A percentile compares a stretch with the other conserved stretches of the same genome.
These are phyloP conservation scores for Lactifluus piperatus DNA, from an alignment of 768 basidiomycete species.

Conservation along the genomic window DNA sequence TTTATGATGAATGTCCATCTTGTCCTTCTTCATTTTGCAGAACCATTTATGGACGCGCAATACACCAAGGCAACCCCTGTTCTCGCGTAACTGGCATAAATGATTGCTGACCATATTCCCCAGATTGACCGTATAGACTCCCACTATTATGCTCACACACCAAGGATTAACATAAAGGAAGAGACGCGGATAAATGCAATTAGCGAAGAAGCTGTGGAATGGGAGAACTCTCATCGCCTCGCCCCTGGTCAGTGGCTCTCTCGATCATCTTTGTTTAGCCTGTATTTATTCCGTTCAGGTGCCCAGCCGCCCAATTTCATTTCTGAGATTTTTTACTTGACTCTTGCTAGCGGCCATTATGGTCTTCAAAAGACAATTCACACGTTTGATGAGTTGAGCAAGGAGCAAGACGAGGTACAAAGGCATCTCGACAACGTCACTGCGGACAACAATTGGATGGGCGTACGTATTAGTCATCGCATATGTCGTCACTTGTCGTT, in stretches of 20 bases:
- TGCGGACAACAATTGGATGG: constrained; percentile 75
- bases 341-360: constrained; percentile 81
- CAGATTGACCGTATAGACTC: constrained; percentile 91
- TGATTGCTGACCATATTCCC: not conserved
- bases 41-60: constrained; percentile 90
- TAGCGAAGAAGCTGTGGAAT: constrained; percentile 72
- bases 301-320: constrained; percentile 83
- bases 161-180: constrained; percentile 68
- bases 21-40: constrained; percentile 77
- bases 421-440: constrained; percentile 68
- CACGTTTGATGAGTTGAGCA: constrained; percentile 60
- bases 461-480: constrained; percentile 38
- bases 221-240: constrained; percentile 46
- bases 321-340: constrained; percentile 88
- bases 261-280: not conserved
- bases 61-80: constrained; percentile 63
- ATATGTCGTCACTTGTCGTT: not conserved
- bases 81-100: not conserved
- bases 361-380: constrained; percentile 79
- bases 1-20: constrained; percentile 88
- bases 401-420: constrained; percentile 69
- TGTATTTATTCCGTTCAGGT: constrained; percentile 23
- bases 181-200: constrained; percentile 94
- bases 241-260: constrained; percentile 32
- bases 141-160: constrained; percentile 64